Evolutionary conservation across 2,329 filamentous ascomycete species (phyloP), one percentile per base, ranked within the genome.

Genomic region (Aspergillus intermedius): DNA sequence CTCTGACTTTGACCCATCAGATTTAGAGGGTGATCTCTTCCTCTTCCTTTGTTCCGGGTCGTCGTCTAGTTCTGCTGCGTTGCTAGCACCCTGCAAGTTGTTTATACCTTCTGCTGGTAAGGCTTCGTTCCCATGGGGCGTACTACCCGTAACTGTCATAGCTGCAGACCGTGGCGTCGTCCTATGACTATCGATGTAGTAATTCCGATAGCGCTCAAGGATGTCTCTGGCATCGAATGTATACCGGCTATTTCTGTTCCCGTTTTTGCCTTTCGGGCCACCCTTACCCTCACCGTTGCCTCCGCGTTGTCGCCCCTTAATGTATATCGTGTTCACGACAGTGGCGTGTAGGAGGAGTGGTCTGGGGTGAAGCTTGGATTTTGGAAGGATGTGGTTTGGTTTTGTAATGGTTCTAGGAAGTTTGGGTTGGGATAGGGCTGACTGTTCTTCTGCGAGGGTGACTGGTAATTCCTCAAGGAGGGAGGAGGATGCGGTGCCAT

Each of bases 281-380:
- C 45, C 39, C 19, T 42, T 56, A 4, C 41, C 49, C 9, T 45
- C 39, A 3, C 35, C 32, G n/a, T 47, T 45, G 12, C 45, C 34
- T 23, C 51, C 41, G 5, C 47, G 54, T 17, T 49, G 51, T 34
- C 58, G 56, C 5, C 62, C 56, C 13, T 55, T 56, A 32, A 66
- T 82, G 63, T 95, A 94, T 12, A 90, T 80, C 0, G 90, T 94
- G 66, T 96, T 95, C 45, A 93, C 70, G 3, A 96, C 72, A 0
- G 91, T 96, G 15, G 88, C 89, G 63, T 96, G 91, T 45, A 96
- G 69, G 17, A 87, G 77, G 53, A 96, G 66, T 5, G 81, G 78
- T 47, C 88, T 61, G 4, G 51, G 54, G 25, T 62, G 65, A 12
- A 56, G 47, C 30, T 49, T 52, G 17, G 47, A 48, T 12, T 17